phyloP scores from a whole-genome alignment of 2,329 filamentous ascomycete species.

The Dissoconium aciculare region DNA sequence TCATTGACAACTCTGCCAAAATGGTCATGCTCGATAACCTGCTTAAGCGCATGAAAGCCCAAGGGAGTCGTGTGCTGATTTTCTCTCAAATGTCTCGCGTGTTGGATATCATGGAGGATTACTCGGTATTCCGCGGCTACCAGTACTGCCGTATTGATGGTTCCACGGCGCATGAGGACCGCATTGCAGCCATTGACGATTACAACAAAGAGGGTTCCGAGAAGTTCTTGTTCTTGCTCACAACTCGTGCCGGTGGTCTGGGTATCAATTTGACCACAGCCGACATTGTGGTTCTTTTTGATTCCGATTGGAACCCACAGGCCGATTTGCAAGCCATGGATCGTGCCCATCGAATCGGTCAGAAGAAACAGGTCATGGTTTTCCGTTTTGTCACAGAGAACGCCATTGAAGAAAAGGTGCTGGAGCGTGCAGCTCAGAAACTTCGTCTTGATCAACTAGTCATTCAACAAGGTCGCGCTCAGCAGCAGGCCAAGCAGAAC shows the following conservation, averaged over 20 bases:
- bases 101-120: constrained; percentile 92
- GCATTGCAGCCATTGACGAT: constrained; percentile 92
- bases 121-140: constrained; percentile 88
- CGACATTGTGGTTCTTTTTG: constrained; percentile 90
- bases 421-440: constrained; percentile 93
- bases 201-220: constrained; percentile 95
- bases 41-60: constrained; percentile 62
- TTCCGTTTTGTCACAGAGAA: constrained; percentile 97
- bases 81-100: constrained; percentile 99
- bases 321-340: constrained; percentile 98
- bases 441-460: constrained; percentile 90
- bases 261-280: constrained; percentile 93
- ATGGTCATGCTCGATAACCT: constrained; percentile 96
- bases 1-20: constrained; percentile 86
- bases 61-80: constrained; percentile 91
- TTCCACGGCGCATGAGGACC: constrained; percentile 90
- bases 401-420: constrained; percentile 94
- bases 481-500: constrained; percentile 76
- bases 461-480: constrained; percentile 91
- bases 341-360: constrained; percentile 91
- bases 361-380: constrained; percentile 94
- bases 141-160: constrained; percentile 97
- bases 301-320: constrained; percentile 98
- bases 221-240: constrained; percentile 91
- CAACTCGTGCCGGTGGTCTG: constrained; percentile 84